Evolutionary conservation across 1,284 basidiomycete genomes (phyloP).

Genomic region (Meripilus lineatus): DNA sequence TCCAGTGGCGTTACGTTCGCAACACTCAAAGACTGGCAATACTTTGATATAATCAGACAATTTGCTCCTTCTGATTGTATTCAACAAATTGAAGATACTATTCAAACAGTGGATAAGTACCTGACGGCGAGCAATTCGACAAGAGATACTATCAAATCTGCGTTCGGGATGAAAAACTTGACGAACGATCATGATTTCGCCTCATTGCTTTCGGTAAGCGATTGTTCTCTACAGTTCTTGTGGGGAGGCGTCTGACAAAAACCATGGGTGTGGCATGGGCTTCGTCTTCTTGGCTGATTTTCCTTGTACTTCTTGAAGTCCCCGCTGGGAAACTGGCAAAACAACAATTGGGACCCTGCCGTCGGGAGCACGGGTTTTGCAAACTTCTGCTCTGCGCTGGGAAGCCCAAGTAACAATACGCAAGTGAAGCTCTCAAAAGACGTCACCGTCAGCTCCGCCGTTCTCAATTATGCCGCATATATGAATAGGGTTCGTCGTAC

Average conservation of each 20-base stretch:
- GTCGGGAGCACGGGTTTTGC: constrained; percentile 56
- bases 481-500: constrained; percentile 51
- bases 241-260: neutral
- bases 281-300: too few species aligned
- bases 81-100: constrained; percentile 55
- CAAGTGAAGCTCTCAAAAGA: constrained; percentile 13
- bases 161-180: constrained; percentile 67
- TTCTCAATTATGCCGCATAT: constrained; percentile 74
- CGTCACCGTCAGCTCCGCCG: constrained; percentile 39
- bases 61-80: constrained; percentile 70
- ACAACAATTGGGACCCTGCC: constrained; percentile 69
- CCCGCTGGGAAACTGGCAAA: constrained; percentile 49
- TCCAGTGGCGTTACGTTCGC: constrained; percentile 78
- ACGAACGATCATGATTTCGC: constrained; percentile 73
- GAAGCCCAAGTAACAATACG: constrained; percentile 28
- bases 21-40: constrained; percentile 68
- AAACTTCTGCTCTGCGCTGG: constrained; percentile 62
- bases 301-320: constrained; percentile 24
- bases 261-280: neutral
- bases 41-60: constrained; percentile 77
- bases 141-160: constrained; percentile 47
- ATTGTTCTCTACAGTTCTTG: too few species aligned
- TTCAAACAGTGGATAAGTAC: constrained; percentile 57
- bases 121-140: constrained; percentile 37
- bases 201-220: constrained; percentile 55